Evolutionary conservation across 257 asterid species (phyloP).

Genomic region (Nicotiana benthamiana): DNA sequence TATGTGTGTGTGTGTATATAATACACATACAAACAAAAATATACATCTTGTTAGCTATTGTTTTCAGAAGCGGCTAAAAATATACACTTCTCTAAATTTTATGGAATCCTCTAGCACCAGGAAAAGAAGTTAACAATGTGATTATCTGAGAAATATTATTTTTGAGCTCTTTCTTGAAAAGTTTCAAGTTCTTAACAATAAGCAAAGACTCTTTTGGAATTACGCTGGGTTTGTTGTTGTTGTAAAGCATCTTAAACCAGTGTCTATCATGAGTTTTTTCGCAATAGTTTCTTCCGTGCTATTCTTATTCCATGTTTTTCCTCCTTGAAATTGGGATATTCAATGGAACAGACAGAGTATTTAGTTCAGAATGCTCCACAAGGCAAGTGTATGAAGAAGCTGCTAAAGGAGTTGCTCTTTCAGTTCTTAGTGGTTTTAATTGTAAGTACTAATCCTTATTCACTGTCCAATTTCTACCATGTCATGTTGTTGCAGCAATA

Average conservation of each 20-base stretch:
- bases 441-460: slow-evolving; percentile 43
- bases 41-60: too few relatives aligned
- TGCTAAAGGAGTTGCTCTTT: slow-evolving; percentile 70
- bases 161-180: background rate
- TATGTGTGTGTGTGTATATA: too few relatives aligned
- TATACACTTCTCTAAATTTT: too few relatives aligned
- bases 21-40: too few relatives aligned
- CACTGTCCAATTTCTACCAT: background rate
- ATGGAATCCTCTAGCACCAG: background rate
- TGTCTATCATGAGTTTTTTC: background rate
- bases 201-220: too few relatives aligned
- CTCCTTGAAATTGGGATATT: background rate
- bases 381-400: slow-evolving; percentile 73
- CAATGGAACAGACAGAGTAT: slow-evolving; percentile 62
- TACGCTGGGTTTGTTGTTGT: too few relatives aligned
- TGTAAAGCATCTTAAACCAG: background rate
- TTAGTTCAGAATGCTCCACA: slow-evolving; percentile 50
- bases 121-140: background rate
- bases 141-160: background rate
- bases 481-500: slow-evolving; percentile 39
- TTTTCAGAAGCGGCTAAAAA: too few relatives aligned
- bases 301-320: too few relatives aligned
- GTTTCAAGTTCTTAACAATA: background rate
- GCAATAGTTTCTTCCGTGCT: background rate
- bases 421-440: slow-evolving; percentile 75